Conservation (phyloP, 2,329 filamentous ascomycete species). For the Rasamsonia emersonii region DNA sequence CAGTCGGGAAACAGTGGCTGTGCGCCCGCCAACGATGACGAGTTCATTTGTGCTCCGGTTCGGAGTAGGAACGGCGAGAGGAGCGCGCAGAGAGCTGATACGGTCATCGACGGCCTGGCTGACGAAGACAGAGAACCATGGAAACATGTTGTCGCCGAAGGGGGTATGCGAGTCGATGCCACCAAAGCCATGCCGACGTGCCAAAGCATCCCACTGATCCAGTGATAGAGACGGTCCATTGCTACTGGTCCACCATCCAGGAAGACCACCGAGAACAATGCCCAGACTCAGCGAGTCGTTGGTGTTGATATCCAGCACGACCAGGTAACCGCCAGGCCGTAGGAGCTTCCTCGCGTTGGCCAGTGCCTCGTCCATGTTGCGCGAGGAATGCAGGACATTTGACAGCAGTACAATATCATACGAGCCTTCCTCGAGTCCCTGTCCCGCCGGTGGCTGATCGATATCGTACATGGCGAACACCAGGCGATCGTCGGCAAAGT, state of each 20-base stretch:
- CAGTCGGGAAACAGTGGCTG: too few species aligned
- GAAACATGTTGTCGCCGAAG: not conserved
- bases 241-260: slow-evolving; percentile 30
- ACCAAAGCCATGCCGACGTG: slow-evolving; percentile 13
- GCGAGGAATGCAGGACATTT: slow-evolving; percentile 25
- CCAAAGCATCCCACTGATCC: slow-evolving; percentile 14
- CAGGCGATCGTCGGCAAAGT: slow-evolving; percentile 13
- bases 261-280: slow-evolving; percentile 23
- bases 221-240: slow-evolving; percentile 3
- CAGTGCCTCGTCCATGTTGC: slow-evolving; percentile 13
- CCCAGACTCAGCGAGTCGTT: slow-evolving; percentile 8
- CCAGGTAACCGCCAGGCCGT: slow-evolving; percentile 36
- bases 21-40: too few species aligned
- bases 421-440: slow-evolving; percentile 17
- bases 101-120: slow-evolving; percentile 1
- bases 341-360: slow-evolving; percentile 19
- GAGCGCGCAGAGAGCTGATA: not conserved
- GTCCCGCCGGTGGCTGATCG: slow-evolving; percentile 14
- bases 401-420: slow-evolving; percentile 26
- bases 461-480: slow-evolving; percentile 22
- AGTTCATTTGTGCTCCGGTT: too few species aligned
- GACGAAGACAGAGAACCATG: not conserved
- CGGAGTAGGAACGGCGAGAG: not conserved
- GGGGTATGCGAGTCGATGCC: slow-evolving; percentile 12
- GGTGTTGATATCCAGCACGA: slow-evolving; percentile 33